Evolutionary conservation across 768 basidiomycete species (phyloP), one percentile per base, ranked within the genome.

Genomic region (Collybia sp.): DNA sequence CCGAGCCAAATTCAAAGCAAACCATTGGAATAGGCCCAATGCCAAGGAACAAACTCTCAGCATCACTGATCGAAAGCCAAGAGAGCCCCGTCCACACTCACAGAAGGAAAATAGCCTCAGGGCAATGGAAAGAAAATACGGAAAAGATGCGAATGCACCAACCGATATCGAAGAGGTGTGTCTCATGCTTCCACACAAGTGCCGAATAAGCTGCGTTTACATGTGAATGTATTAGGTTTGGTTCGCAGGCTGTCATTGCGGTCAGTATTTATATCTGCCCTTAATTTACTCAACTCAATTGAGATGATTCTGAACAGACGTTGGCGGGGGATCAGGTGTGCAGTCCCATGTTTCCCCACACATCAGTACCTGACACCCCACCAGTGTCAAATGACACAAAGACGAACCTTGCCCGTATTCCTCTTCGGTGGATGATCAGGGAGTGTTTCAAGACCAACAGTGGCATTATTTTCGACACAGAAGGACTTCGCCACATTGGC

Each of bases 371-470:
- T 35, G 15, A 30, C 11, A 34, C 10, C 10, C 17, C 17, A 18
- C 8, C 20, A 42, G 61, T 59, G 15, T 55, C 44, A 54, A 70
- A 73, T 48, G 55, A 54, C 10, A 56, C 51, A 2, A 33, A 45
- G 1, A 58, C 63, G 12, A 60, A 58, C 9, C 65, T 76, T 5
- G 63, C 72, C 1, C 64, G 66, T 39, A 68, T 73, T 13, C 54
- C 73, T 0, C 59, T 76, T 2, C 63, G 67, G 3, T 76, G 80
- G 80, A 80, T 82, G 77, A 60, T 82, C 49, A 73, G 79, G 43
- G 70, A 82, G 49, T 72, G 68, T 51, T 74, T 80, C 63, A 58
- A 62, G 18, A 45, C 66, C 2, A 52, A 72, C 0, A 66, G 70
- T 2, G 74, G 75, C 1, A 76, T 80, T 33, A 57, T 73, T 38